phyloP scores from a whole-genome alignment of 768 basidiomycete species.

The Cystobasidium onofrii region DNA sequence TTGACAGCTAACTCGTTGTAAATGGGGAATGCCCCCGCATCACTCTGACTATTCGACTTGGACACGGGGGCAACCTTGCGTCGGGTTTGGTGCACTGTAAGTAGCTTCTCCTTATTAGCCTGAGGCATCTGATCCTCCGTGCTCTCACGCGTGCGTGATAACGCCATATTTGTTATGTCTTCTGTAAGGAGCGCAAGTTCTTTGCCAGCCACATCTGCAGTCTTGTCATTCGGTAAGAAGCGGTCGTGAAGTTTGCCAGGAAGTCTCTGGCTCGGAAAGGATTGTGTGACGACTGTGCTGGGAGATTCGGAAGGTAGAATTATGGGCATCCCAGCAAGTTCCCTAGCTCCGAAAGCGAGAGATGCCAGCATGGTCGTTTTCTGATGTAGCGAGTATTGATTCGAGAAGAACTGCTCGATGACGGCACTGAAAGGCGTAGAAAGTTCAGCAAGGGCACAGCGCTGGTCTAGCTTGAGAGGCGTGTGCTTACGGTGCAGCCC shows the following conservation, averaged over 20 bases:
- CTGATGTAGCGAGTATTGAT: slow-evolving; percentile 80
- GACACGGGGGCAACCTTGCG: not conserved
- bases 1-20: slow-evolving; percentile 64
- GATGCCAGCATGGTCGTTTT: slow-evolving; percentile 77
- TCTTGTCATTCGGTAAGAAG: slow-evolving; percentile 40
- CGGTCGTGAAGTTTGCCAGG: slow-evolving; percentile 60
- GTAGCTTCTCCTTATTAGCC: slow-evolving; percentile 63
- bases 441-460: not conserved
- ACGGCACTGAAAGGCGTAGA: slow-evolving; percentile 54
- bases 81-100: slow-evolving; percentile 48
- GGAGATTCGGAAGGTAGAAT: slow-evolving; percentile 44
- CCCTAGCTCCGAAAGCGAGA: slow-evolving; percentile 73
- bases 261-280: slow-evolving; percentile 74
- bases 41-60: not conserved
- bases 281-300: slow-evolving; percentile 42
- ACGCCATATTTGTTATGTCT: slow-evolving; percentile 57
- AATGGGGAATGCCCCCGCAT: slow-evolving; percentile 32
- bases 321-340: slow-evolving; percentile 55
- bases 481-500: slow-evolving; percentile 66
- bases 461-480: not conserved
- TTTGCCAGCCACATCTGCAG: not conserved
- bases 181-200: slow-evolving; percentile 58
- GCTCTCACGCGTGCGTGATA: slow-evolving; percentile 56
- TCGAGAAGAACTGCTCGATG: slow-evolving; percentile 87
- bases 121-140: slow-evolving; percentile 56